phyloP scores from a whole-genome alignment of 2,329 filamentous ascomycete species.

The Ramichloridium luteum region DNA sequence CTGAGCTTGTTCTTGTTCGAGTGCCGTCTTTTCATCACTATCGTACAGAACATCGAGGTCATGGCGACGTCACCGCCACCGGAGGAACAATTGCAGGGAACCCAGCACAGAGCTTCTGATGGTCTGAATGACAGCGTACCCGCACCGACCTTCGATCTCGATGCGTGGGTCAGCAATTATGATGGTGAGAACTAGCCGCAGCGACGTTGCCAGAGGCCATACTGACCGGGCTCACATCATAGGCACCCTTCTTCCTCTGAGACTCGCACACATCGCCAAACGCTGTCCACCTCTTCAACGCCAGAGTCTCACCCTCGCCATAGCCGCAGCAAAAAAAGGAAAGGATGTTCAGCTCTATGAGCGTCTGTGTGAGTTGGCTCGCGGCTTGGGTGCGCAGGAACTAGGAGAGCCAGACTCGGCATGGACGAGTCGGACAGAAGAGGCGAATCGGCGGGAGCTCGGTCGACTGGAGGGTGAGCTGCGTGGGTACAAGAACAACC shows the following conservation, averaged over 20 bases:
- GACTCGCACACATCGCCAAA: slow-evolving; percentile 69
- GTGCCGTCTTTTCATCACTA: no score
- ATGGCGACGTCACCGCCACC: no score
- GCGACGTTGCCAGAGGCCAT: neutral
- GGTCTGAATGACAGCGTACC: slow-evolving; percentile 15
- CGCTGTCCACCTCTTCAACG: slow-evolving; percentile 62
- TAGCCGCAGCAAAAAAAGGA: slow-evolving; percentile 62
- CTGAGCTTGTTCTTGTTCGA: no score
- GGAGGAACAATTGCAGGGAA: no score
- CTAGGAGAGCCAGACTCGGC: slow-evolving; percentile 54
- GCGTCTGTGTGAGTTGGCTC: slow-evolving; percentile 54
- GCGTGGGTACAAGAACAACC: slow-evolving; percentile 88
- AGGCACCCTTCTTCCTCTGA: slow-evolving; percentile 72
- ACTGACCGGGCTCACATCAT: slow-evolving; percentile 2
- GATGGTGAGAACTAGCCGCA: slow-evolving; percentile 41
- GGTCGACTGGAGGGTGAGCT: slow-evolving; percentile 71
- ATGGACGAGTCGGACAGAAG: slow-evolving; percentile 64
- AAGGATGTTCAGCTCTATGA: slow-evolving; percentile 62
- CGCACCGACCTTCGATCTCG: slow-evolving; percentile 77
- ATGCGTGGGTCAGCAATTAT: slow-evolving; percentile 85
- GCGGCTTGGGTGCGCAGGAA: slow-evolving; percentile 52
- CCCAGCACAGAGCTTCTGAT: no score
- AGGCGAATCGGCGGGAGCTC: slow-evolving; percentile 56
- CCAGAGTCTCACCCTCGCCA: slow-evolving; percentile 69
- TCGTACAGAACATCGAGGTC: no score